phyloP scores from a whole-genome alignment of 257 asterid species.

The Gentiana macrophylla region DNA sequence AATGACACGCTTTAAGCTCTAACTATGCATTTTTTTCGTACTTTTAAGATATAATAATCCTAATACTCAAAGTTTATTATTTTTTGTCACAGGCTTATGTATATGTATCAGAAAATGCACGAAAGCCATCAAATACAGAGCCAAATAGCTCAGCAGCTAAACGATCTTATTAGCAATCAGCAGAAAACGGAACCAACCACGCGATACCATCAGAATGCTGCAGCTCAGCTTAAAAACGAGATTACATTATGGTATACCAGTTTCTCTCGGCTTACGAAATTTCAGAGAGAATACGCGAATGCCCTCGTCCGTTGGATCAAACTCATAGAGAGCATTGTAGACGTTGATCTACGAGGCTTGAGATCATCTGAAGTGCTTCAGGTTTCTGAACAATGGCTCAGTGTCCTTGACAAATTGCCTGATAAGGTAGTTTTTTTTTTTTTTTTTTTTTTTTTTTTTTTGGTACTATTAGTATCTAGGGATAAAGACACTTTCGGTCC shows the following conservation, averaged over 20 bases:
- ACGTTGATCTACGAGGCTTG: constrained; percentile 14
- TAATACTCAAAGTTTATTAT: background rate
- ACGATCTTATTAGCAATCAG: constrained; percentile 43
- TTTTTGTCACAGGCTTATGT: constrained; percentile 37
- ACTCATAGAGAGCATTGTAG: constrained; percentile 33
- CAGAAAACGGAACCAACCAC: constrained; percentile 43
- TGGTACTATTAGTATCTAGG: too few species aligned
- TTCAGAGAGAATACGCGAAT: constrained; percentile 53
- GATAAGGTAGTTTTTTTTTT: constrained; percentile 39
- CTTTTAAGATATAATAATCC: too few species aligned
- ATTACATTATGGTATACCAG: constrained; percentile 59
- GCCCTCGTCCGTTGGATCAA: constrained; percentile 50
- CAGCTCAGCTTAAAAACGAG: constrained; percentile 68
- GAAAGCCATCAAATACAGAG: constrained; percentile 62
- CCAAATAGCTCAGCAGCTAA: constrained; percentile 52
- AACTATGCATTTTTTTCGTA: too few species aligned
- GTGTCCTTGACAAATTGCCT: constrained; percentile 46
- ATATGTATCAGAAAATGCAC: constrained; percentile 67
- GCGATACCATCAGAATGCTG: constrained; percentile 60
- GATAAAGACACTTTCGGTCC: too few species aligned
- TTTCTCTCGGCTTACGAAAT: constrained; percentile 52
- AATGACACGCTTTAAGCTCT: too few species aligned
- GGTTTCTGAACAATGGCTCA: constrained; percentile 45
- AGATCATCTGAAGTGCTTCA: constrained; percentile 27
- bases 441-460: background rate